Conservation (phyloP, 768 basidiomycete genomes). For the Podaxis carcinomalis region DNA sequence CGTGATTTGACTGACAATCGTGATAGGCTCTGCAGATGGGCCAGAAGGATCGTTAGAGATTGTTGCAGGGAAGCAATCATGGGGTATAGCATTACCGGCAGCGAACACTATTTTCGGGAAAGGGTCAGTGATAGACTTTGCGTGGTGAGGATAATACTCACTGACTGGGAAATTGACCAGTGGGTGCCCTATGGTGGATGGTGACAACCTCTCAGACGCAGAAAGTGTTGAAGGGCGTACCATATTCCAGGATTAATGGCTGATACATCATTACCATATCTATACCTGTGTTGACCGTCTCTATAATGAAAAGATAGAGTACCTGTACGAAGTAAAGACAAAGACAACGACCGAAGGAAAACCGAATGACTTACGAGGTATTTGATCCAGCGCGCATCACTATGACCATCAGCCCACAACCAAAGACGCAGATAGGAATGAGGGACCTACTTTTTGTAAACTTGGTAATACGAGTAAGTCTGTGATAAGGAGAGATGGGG, state of each 20-base stretch:
- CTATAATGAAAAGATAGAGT: conserved; percentile 36
- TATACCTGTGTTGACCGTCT: conserved; percentile 39
- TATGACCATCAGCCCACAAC: conserved; percentile 14
- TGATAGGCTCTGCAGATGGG: conserved; percentile 22
- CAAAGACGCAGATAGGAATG: not conserved
- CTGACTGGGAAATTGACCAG: conserved; percentile 28
- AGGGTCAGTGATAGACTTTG: not conserved
- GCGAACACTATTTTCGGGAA: conserved; percentile 22
- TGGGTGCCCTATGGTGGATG: conserved; percentile 20
- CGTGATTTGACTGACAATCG: conserved; percentile 22
- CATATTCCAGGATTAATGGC: conserved; percentile 38
- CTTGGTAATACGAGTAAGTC: conserved; percentile 34
- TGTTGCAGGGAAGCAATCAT: not conserved
- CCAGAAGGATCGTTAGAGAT: not conserved
- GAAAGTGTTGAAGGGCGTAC: conserved; percentile 11
- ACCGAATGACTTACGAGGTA: conserved; percentile 27
- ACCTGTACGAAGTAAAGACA: conserved; percentile 24
- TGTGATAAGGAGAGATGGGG: conserved; percentile 4
- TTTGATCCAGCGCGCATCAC: conserved; percentile 40
- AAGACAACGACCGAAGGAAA: not conserved
- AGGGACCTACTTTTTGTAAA: conserved; percentile 32
- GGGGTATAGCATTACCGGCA: conserved; percentile 17
- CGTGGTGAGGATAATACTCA: conserved; percentile 17
- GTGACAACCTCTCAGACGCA: not conserved
- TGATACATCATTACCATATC: conserved; percentile 44